Evolutionary conservation across 306 rosid genomes (phyloP), one percentile per base, ranked within the genome.

Genomic region (Corylus heterophylla): DNA sequence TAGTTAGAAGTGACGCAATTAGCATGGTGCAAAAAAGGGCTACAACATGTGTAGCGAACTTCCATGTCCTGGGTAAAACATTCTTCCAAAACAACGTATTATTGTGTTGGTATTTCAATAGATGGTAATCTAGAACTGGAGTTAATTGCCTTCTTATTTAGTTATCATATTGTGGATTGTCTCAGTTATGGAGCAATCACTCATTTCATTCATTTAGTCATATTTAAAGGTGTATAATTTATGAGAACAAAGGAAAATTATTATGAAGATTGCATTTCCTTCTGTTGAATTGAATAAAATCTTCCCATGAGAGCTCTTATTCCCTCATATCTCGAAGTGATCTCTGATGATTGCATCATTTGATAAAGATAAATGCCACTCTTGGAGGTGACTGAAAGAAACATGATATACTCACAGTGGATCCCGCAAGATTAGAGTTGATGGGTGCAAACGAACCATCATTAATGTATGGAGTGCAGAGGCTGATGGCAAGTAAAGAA

Each of bases 401-500:
- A 54, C 25, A 73, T 1, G 6, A 62, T 20, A 44, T 63, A 80
- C 86, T 78, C 83, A 91, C 97, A 69, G 91, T 86, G 75, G 97
- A 89, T 78, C 98, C 97, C 20, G 79, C 80, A 48, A 94, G 97
- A 77, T 89, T 92, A 76, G 69, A 73, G 85, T 86, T 94, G 70
- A 94, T 69, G 62, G 88, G 90, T 45, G 86, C 84, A 86, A 79
- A 84, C 74, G 92, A 86, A 74, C 78, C 89, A 83, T 81, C 77
- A 55, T 85, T 91, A 8, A 76, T 73, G 69, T 76, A 84, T 1
- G 88, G 89, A 48, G 95, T 84, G 84, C 87, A 86, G 88, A 92
- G 92, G 86, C 90, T 87, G 77, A 94, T 91, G 84, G 97, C 98
- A 74, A 94, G 97, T 85, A 92, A 76, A 56, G 86, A 85, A 81